These are phyloP conservation scores for Nothophoma quercina DNA, from an alignment of 2,329 filamentous ascomycete genomes.

Conservation along the genomic window DNA sequence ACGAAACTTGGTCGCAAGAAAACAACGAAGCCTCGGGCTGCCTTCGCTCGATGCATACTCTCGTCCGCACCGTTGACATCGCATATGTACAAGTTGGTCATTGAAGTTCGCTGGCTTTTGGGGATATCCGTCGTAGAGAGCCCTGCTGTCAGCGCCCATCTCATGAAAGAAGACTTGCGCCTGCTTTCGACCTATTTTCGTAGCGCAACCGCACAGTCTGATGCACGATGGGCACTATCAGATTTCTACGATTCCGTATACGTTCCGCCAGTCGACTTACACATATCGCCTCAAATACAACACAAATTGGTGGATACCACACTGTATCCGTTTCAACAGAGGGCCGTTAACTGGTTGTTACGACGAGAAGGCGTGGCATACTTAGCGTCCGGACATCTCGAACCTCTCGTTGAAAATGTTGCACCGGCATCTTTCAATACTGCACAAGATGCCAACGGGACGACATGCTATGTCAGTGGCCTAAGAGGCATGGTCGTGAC, in stretches of 20 bases:
- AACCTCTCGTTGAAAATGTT: conserved; percentile 16
- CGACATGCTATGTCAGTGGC: conserved; percentile 65
- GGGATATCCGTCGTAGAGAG: conserved; percentile 39
- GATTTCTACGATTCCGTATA: conserved; percentile 76
- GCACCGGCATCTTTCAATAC: conserved; percentile 56
- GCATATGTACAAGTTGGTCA: conserved; percentile 24
- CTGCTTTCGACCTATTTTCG: conserved; percentile 38
- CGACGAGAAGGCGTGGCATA: conserved; percentile 68
- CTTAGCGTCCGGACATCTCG: conserved; percentile 24
- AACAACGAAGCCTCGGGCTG: conserved; percentile 26
- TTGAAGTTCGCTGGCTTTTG: conserved; percentile 42
- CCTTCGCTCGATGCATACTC: conserved; percentile 38
- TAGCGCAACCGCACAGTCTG: conserved; percentile 8
- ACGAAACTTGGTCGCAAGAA: conserved; percentile 28
- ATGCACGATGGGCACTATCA: conserved; percentile 55
- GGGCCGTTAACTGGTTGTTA: conserved; percentile 75
- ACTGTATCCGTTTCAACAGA: conserved; percentile 76
- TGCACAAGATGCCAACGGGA: conserved; percentile 57
- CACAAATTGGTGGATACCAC: conserved; percentile 47
- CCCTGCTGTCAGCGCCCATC: conserved; percentile 17
- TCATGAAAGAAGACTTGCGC: conserved; percentile 35
- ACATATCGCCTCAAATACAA: conserved; percentile 42
- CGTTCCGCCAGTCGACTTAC: conserved; percentile 60
- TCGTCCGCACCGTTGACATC: conserved; percentile 10
- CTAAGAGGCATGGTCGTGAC: conserved; percentile 67